phyloP scores from a whole-genome alignment of 2,329 filamentous ascomycete genomes.

The Meredithiella fracta region DNA sequence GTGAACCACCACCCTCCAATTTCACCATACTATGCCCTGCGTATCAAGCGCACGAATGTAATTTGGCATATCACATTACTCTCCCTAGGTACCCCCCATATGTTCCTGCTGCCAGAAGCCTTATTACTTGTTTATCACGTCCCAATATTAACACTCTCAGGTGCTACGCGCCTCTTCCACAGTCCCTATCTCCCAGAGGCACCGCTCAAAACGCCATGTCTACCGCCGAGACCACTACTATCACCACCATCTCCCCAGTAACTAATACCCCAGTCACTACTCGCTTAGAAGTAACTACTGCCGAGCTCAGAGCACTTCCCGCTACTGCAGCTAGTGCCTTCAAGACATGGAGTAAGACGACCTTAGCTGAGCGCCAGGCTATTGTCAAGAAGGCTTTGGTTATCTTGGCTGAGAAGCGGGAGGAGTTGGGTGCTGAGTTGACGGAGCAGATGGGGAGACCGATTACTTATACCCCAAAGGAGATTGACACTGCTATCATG shows the following conservation, averaged over 20 bases:
- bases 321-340: slow-evolving; percentile 59
- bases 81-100: not conserved
- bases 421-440: slow-evolving; percentile 68
- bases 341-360: slow-evolving; percentile 56
- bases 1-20: not conserved
- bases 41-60: not conserved
- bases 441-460: slow-evolving; percentile 93
- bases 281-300: slow-evolving; percentile 53
- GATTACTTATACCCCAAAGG: slow-evolving; percentile 69
- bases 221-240: slow-evolving; percentile 46
- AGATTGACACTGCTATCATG: slow-evolving; percentile 72
- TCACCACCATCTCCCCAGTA: slow-evolving; percentile 73
- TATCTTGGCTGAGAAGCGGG: slow-evolving; percentile 51
- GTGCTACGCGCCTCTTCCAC: not conserved
- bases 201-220: slow-evolving; percentile 25
- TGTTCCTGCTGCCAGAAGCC: not conserved
- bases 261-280: slow-evolving; percentile 75
- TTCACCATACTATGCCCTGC: not conserved
- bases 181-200: not conserved
- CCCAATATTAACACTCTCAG: not conserved
- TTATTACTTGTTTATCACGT: not conserved
- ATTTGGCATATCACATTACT: not conserved
- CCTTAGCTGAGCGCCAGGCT: slow-evolving; percentile 56
- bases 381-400: slow-evolving; percentile 69
- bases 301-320: slow-evolving; percentile 57